phyloP scores from a whole-genome alignment of 371 early-diverging fungal genomes.

The Massospora cicadina region DNA sequence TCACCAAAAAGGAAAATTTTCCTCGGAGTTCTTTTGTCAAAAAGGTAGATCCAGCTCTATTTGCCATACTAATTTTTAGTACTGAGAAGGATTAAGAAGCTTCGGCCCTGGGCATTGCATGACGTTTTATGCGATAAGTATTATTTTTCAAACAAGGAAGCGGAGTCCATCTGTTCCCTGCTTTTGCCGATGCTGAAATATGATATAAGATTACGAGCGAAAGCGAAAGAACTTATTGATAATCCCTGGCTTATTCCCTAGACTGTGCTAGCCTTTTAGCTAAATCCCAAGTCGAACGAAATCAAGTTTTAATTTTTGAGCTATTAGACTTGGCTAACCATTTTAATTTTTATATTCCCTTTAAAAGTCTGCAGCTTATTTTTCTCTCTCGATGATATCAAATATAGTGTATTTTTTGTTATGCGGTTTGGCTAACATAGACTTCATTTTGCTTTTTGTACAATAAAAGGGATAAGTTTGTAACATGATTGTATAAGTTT shows the following conservation, averaged over 20 bases:
- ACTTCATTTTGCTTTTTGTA: no score
- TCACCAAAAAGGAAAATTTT: slow-evolving; percentile 54
- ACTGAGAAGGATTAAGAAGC: slow-evolving; percentile 63
- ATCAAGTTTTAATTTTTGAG: no score
- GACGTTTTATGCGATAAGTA: slow-evolving; percentile 80
- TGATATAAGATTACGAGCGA: background rate
- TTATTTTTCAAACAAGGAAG: slow-evolving; percentile 27
- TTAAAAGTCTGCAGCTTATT: no score
- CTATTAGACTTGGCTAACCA: no score
- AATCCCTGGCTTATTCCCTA: background rate
- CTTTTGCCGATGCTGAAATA: slow-evolving; percentile 52
- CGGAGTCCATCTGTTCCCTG: slow-evolving; percentile 40
- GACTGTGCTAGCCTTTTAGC: background rate
- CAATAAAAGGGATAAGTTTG: no score
- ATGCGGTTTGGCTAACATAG: no score
- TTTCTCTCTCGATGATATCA: no score
- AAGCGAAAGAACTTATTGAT: background rate
- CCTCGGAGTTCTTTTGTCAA: slow-evolving; percentile 56
- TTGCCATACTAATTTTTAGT: slow-evolving; percentile 28
- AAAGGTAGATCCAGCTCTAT: slow-evolving; percentile 46
- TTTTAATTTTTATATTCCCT: no score
- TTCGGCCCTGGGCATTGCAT: slow-evolving; percentile 59
- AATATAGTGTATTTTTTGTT: no score
- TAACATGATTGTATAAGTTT: no score
- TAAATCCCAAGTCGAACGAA: no score